These are phyloP conservation scores for Phlyctochytrium planicorne DNA, from an alignment of 192 early-diverging fungal genomes.

Conservation along the genomic window DNA sequence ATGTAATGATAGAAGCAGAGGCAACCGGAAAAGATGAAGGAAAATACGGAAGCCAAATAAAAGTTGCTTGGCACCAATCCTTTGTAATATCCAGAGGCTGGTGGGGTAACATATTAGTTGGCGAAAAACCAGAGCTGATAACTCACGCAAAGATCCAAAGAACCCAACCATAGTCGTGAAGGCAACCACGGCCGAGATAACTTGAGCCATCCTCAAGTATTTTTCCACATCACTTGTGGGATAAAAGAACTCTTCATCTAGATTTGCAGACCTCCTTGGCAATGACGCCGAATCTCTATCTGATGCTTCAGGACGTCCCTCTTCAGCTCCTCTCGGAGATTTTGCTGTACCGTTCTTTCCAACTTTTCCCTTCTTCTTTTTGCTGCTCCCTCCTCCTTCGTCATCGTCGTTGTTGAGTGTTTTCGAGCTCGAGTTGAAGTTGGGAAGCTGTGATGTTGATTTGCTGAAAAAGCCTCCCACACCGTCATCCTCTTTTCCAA, in stretches of 20 bases:
- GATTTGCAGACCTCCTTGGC: no score
- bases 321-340: no score
- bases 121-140: neutral
- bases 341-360: neutral
- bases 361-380: neutral
- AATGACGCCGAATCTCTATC: no score
- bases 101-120: neutral
- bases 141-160: neutral
- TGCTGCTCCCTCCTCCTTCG: no score
- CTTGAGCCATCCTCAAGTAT: neutral
- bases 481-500: neutral
- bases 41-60: neutral
- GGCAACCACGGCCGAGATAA: neutral
- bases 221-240: neutral
- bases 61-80: neutral
- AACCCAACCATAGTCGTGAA: neutral
- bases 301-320: no score
- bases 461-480: neutral
- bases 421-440: no score
- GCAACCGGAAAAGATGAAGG: neutral
- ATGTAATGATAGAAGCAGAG: neutral
- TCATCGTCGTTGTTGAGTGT: neutral
- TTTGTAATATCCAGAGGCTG: neutral
- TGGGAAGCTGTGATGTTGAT: neutral
- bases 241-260: neutral